These are phyloP conservation scores for Lantana camara DNA, from an alignment of 257 asterid genomes.

Conservation along the genomic window DNA sequence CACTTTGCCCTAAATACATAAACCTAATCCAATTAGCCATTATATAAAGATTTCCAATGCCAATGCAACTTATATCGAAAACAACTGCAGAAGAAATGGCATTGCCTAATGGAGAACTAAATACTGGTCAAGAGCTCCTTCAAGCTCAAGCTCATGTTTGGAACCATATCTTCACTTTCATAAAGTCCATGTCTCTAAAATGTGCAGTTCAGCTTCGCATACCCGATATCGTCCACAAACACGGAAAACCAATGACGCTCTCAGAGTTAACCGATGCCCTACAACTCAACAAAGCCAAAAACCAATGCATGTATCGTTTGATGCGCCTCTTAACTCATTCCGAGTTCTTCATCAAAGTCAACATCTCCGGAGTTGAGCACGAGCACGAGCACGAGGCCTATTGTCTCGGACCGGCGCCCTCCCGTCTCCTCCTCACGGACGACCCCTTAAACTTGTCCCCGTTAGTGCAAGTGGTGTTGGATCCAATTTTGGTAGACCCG, in stretches of 20 bases:
- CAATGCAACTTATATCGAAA: not conserved
- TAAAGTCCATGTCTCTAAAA: constrained; percentile 15
- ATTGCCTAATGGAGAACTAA: not conserved
- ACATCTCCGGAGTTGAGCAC: not conserved
- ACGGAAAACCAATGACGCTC: constrained; percentile 18
- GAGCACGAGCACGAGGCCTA: not conserved
- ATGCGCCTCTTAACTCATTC: constrained; percentile 15
- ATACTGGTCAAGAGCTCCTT: constrained; percentile 15
- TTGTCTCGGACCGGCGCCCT: constrained; percentile 18
- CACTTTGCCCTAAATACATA: too few species aligned
- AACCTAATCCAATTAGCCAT: too few species aligned
- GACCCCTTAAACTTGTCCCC: not conserved
- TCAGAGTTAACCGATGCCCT: not conserved
- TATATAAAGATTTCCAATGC: not conserved
- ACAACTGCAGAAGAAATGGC: not conserved
- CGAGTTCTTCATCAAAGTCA: constrained; percentile 1
- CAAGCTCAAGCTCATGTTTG: constrained; percentile 27
- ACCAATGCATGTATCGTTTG: constrained; percentile 7
- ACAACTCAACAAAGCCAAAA: constrained; percentile 22
- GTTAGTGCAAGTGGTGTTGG: not conserved
- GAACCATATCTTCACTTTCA: constrained; percentile 24
- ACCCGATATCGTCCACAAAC: constrained; percentile 21
- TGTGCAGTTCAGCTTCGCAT: constrained; percentile 21
- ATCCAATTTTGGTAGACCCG: constrained; percentile 23
- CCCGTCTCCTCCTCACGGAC: constrained; percentile 21